Evolutionary conservation across 768 basidiomycete species (phyloP), one percentile per base, ranked within the genome.

Genomic region (Kwoniella heveanensis): DNA sequence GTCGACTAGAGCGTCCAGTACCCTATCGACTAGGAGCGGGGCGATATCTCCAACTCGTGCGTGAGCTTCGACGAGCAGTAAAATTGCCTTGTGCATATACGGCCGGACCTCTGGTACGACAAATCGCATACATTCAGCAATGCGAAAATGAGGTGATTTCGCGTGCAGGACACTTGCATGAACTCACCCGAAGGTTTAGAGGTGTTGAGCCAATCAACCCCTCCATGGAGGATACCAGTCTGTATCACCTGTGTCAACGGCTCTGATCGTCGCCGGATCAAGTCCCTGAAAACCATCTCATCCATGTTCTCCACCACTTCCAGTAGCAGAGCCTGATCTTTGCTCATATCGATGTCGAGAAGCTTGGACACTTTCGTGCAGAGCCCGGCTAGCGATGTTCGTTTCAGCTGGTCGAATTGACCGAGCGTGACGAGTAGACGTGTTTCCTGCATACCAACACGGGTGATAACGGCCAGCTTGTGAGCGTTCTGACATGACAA

Each of bases 121-220:
- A 15, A 30, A 6, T 30, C 36, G 39, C 30, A 19, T 29, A 19
- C 12, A 19, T 17, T 26, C 29, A 13, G 46, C 26, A n/a, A n/a
- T n/a, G n/a, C n/a, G n/a, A 8, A 22, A 47, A 7, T 19, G 37
- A 60, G 24, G n/a, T n/a, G n/a, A n/a, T n/a, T n/a, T n/a, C n/a
- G n/a, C n/a, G n/a, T n/a, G n/a, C n/a, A n/a, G n/a, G n/a, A n/a
- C n/a, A n/a, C n/a, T n/a, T n/a, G n/a, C 10, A 1, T 24, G 22
- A 37, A 73, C 85, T 53, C 72, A 90, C 95, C 92, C 66, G 87
- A 90, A 3, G 96, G 96, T 74, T 95, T 92, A 2, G 90, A 88
- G 0, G 91, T 92, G 69, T 92, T 89, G 71, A 88, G 90, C 96
- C 96, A 99, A 76, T 97, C 91, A 85, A 97, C 90, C 30, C 84